These are phyloP conservation scores for Pythium chondricola DNA, from an alignment of 352 stramenopile genomes.

Conservation along the genomic window DNA sequence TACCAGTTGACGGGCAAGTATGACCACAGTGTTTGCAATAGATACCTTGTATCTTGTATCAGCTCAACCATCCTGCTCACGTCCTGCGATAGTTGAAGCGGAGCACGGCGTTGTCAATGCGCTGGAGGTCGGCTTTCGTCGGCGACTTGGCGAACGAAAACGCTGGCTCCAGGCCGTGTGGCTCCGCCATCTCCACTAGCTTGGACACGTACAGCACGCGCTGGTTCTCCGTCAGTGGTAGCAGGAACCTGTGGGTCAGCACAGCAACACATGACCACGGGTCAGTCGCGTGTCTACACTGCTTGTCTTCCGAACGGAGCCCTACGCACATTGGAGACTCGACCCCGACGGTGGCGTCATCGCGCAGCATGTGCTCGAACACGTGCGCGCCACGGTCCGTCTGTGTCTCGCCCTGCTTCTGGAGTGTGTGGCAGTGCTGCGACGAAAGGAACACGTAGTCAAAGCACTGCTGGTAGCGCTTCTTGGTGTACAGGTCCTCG, in stretches of 20 bases:
- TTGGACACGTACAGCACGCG: conserved; percentile 60
- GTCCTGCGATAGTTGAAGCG: conserved; percentile 47
- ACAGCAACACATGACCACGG: too few relatives aligned
- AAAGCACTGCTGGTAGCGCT: conserved; percentile 54
- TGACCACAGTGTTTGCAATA: background rate
- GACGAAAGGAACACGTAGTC: conserved; percentile 64
- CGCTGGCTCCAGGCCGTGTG: conserved; percentile 25
- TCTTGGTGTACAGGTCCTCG: conserved; percentile 54
- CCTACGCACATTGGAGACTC: conserved; percentile 74
- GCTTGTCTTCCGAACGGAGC: background rate
- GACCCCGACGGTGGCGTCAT: conserved; percentile 43
- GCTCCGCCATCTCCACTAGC: conserved; percentile 45
- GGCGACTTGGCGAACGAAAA: conserved; percentile 28
- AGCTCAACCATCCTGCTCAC: too few relatives aligned
- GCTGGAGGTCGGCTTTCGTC: conserved; percentile 35
- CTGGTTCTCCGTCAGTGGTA: conserved; percentile 67
- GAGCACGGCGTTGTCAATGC: conserved; percentile 56
- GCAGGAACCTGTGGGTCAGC: conserved; percentile 62
- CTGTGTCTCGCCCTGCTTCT: conserved; percentile 18
- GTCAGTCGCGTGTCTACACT: background rate
- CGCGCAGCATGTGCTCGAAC: conserved; percentile 37
- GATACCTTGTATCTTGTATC: too few relatives aligned
- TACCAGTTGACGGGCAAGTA: background rate
- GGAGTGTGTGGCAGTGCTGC: conserved; percentile 49
- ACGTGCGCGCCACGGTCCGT: too few relatives aligned